Conservation (phyloP, 2,329 filamentous ascomycete species). For the Fusarium oxysporum region DNA sequence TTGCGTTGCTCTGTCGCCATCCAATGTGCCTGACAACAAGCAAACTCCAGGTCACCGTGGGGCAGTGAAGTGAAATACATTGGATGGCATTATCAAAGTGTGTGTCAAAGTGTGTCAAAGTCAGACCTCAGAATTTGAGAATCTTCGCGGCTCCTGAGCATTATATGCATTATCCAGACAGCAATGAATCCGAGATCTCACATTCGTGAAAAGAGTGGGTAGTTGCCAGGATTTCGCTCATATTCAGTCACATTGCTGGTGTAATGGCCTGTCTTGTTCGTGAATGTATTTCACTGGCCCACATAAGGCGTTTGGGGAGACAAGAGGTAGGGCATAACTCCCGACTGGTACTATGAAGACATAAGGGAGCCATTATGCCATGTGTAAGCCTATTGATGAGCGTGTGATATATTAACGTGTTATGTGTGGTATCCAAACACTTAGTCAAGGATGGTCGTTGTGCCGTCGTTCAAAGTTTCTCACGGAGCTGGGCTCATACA, state of each 20-base stretch:
- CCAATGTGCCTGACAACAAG: neutral
- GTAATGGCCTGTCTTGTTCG: neutral
- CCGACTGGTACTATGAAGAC: neutral
- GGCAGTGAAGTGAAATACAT: neutral
- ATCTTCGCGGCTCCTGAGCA: neutral
- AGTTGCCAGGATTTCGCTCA: neutral
- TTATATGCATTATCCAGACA: neutral
- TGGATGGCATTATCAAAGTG: neutral
- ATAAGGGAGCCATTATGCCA: neutral
- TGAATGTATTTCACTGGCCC: neutral
- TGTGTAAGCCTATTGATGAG: neutral
- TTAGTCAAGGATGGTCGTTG: neutral
- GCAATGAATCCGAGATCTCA: neutral
- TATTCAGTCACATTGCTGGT: neutral
- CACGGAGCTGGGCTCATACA: neutral
- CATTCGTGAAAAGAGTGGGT: neutral
- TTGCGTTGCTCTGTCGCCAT: neutral
- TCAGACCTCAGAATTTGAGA: neutral
- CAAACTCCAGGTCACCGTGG: neutral
- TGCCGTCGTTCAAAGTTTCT: neutral
- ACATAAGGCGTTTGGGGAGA: neutral
- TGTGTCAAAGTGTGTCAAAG: neutral
- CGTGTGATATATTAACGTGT: neutral
- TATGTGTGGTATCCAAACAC: neutral
- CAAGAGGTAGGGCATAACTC: neutral